A percentile compares a stretch with the other conserved stretches of the same genome.
These are phyloP conservation scores for Berkeleyomyces rouxiae DNA, from an alignment of 2,329 filamentous ascomycete genomes.

Conservation along the genomic window DNA sequence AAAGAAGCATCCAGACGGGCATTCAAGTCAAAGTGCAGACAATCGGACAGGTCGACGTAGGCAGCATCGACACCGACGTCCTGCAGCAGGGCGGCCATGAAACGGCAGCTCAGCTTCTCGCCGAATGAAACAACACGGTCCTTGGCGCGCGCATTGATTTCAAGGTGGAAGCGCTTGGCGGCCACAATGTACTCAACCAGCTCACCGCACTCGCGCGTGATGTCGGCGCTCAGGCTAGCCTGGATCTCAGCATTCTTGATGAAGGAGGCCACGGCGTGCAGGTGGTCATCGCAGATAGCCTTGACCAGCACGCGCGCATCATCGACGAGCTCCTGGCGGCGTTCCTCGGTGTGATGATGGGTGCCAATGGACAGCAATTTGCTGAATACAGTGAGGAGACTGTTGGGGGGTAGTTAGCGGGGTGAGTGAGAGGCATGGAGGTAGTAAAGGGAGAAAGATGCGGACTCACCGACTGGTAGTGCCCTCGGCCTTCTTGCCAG, in stretches of 20 bases:
- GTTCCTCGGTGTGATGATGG: constrained; percentile 34
- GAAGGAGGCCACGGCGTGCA: constrained; percentile 49
- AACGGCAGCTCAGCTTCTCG: constrained; percentile 86
- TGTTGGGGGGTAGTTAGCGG: neutral
- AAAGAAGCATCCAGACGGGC: constrained; percentile 49
- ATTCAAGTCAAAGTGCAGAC: constrained; percentile 50
- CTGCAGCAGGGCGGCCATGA: constrained; percentile 71
- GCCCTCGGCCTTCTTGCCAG: constrained; percentile 82
- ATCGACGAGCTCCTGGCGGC: constrained; percentile 36
- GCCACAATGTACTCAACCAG: constrained; percentile 57
- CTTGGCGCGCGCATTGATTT: constrained; percentile 63
- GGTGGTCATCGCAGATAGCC: constrained; percentile 69
- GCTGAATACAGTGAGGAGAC: constrained; percentile 42
- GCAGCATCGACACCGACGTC: constrained; percentile 72
- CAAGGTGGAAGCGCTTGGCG: constrained; percentile 49
- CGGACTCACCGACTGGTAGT: constrained; percentile 77
- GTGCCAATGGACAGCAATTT: constrained; percentile 38
- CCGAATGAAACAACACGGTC: constrained; percentile 87
- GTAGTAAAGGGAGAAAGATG: neutral
- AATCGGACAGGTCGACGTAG: constrained; percentile 77
- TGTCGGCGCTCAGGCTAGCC: constrained; percentile 43
- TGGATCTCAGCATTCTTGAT: constrained; percentile 41
- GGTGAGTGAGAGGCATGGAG: neutral
- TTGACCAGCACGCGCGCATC: constrained; percentile 61
- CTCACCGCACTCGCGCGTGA: constrained; percentile 64